A percentile compares a stretch with the other conserved stretches of the same genome.
Evolutionary conservation across 805 yeast genomes (phyloP).

Genomic region (Yarrowia divulgata): DNA sequence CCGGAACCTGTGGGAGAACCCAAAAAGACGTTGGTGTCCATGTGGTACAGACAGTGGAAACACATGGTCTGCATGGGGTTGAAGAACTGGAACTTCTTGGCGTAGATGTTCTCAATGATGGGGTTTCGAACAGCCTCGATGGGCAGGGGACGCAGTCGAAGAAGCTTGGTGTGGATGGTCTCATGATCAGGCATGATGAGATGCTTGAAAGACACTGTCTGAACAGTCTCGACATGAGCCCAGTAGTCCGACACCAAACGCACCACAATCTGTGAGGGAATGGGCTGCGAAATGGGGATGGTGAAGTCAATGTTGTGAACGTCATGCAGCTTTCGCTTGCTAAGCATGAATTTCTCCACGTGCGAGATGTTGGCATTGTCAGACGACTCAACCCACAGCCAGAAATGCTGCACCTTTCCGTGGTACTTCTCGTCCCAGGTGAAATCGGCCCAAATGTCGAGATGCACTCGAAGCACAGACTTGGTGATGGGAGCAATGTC

Average conservation of each 20-base stretch:
- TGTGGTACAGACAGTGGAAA: slow-evolving; percentile 85
- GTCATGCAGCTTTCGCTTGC: slow-evolving; percentile 60
- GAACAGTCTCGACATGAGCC: slow-evolving; percentile 83
- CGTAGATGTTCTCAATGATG: slow-evolving; percentile 72
- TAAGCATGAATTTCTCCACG: slow-evolving; percentile 78
- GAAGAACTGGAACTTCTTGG: slow-evolving; percentile 75
- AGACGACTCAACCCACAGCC: slow-evolving; percentile 92
- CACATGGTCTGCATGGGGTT: slow-evolving; percentile 99
- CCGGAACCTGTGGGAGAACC: slow-evolving; percentile 99
- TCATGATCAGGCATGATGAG: slow-evolving; percentile 87
- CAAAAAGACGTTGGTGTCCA: slow-evolving; percentile 79
- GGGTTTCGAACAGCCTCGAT: slow-evolving; percentile 75
- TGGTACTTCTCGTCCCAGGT: slow-evolving; percentile 83
- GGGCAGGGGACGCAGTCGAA: slow-evolving; percentile 86
- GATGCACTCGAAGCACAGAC: slow-evolving; percentile 82
- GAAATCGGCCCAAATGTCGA: slow-evolving; percentile 75
- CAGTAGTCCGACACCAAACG: slow-evolving; percentile 83
- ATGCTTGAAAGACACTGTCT: slow-evolving; percentile 86
- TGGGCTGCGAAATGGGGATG: slow-evolving; percentile 87
- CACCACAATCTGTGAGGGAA: slow-evolving; percentile 87
- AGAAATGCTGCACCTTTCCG: slow-evolving; percentile 84
- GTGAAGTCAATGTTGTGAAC: slow-evolving; percentile 85
- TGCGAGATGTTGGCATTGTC: slow-evolving; percentile 77
- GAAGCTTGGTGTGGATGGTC: slow-evolving; percentile 79
- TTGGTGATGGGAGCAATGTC: slow-evolving; percentile 89